Percentiles rank a stretch among this genome's conserved stretches.
Evolutionary conservation across 768 basidiomycete genomes (phyloP).

Genomic region (Tricholoma furcatifolium): DNA sequence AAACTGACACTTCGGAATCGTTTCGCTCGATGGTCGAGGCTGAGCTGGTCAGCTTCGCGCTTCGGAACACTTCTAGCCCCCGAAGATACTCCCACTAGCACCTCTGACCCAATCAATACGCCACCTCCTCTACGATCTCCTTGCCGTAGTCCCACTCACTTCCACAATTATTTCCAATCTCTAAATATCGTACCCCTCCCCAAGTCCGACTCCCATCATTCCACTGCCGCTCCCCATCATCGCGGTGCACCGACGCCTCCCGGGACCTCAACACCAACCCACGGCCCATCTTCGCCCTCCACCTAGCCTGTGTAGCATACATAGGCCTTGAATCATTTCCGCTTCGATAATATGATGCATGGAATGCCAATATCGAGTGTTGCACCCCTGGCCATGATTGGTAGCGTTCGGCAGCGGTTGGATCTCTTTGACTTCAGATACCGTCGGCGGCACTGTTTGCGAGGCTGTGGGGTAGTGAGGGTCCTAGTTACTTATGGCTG

Average conservation of each 20-base stretch:
- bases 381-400: slow-evolving; percentile 49
- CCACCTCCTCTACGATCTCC: slow-evolving; percentile 45
- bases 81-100: slow-evolving; percentile 14
- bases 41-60: slow-evolving; percentile 42
- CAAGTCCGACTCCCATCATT: slow-evolving; percentile 83
- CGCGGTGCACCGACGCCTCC: slow-evolving; percentile 34
- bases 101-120: slow-evolving; percentile 35
- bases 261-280: slow-evolving; percentile 92
- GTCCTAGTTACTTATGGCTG: slow-evolving; percentile 32
- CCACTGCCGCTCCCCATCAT: slow-evolving; percentile 69
- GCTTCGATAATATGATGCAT: slow-evolving; percentile 83
- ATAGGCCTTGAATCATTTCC: slow-evolving; percentile 81
- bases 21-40: slow-evolving; percentile 55
- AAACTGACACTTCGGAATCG: slow-evolving; percentile 74
- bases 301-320: slow-evolving; percentile 89
- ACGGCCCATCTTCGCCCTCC: slow-evolving; percentile 75
- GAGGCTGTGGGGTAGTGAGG: neutral
- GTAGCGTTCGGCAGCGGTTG: slow-evolving; percentile 18
- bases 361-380: slow-evolving; percentile 87
- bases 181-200: slow-evolving; percentile 83
- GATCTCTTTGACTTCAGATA: slow-evolving; percentile 19
- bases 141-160: slow-evolving; percentile 66
- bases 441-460: neutral
- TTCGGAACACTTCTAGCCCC: slow-evolving; percentile 34
- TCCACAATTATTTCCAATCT: slow-evolving; percentile 49